phyloP scores from a whole-genome alignment of 768 basidiomycete genomes.

The Hysterangium stoloniferum region DNA sequence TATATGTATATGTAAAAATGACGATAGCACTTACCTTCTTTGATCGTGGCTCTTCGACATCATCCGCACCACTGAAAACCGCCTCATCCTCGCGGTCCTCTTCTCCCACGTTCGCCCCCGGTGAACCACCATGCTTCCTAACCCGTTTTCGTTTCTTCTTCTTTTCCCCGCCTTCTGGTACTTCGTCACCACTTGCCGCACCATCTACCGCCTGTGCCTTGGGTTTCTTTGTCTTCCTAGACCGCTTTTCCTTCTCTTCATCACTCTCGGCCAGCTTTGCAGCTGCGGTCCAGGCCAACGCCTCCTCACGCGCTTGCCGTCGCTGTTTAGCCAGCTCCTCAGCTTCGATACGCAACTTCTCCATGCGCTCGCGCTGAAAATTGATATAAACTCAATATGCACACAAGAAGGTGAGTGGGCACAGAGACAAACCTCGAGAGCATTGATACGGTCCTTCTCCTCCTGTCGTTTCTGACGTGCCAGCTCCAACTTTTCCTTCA shows the following conservation, averaged over 20 bases:
- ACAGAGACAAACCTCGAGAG: constrained; percentile 47
- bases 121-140: constrained; percentile 41
- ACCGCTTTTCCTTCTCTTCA: constrained; percentile 62
- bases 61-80: constrained; percentile 67
- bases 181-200: constrained; percentile 37
- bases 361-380: constrained; percentile 49
- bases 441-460: constrained; percentile 61
- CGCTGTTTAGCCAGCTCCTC: constrained; percentile 79
- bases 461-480: constrained; percentile 75
- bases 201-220: constrained; percentile 46
- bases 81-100: constrained; percentile 58
- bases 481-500: constrained; percentile 62
- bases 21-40: constrained; percentile 51
- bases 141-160: constrained; percentile 71
- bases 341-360: constrained; percentile 58
- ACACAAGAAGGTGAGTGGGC: constrained; percentile 1
- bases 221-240: constrained; percentile 41
- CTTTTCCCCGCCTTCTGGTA: constrained; percentile 34
- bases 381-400: constrained; percentile 6
- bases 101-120: constrained; percentile 33
- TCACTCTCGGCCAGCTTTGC: constrained; percentile 59
- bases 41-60: constrained; percentile 47
- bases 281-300: constrained; percentile 68
- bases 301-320: constrained; percentile 66
- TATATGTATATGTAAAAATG: not conserved